Evolutionary conservation across 2,329 filamentous ascomycete species (phyloP).

Genomic region (Aspergillus sp.): DNA sequence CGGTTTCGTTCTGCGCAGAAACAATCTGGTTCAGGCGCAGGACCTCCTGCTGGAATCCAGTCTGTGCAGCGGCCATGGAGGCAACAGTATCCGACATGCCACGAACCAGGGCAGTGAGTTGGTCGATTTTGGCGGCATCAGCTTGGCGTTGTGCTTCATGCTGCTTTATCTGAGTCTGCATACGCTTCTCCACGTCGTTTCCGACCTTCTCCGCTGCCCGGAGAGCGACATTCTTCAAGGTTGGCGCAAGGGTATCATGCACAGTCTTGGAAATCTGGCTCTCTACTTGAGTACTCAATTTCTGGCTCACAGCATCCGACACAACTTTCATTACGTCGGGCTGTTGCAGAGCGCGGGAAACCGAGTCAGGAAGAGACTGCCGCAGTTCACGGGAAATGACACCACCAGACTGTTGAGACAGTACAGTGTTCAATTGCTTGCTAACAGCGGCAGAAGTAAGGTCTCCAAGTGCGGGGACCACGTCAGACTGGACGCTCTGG

Average conservation of each 20-base stretch:
- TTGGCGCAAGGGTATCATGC: slow-evolving; percentile 63
- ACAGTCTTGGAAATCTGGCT: slow-evolving; percentile 64
- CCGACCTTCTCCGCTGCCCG: slow-evolving; percentile 68
- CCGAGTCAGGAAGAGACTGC: slow-evolving; percentile 64
- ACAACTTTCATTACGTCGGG: slow-evolving; percentile 71
- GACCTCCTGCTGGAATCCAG: slow-evolving; percentile 43
- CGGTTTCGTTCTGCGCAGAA: slow-evolving; percentile 24
- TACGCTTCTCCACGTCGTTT: slow-evolving; percentile 65
- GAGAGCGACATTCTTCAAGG: slow-evolving; percentile 64
- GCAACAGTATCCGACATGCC: slow-evolving; percentile 54
- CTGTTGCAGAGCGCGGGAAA: slow-evolving; percentile 69
- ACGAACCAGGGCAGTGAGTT: slow-evolving; percentile 57
- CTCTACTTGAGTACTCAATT: slow-evolving; percentile 68
- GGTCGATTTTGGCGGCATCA: slow-evolving; percentile 60
- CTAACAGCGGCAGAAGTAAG: slow-evolving; percentile 68
- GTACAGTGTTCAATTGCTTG: slow-evolving; percentile 67
- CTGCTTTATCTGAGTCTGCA: slow-evolving; percentile 53
- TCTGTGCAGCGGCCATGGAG: slow-evolving; percentile 44
- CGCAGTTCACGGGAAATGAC: slow-evolving; percentile 73
- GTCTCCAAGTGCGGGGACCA: slow-evolving; percentile 73
- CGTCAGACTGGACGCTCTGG: slow-evolving; percentile 69
- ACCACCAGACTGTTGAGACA: slow-evolving; percentile 66
- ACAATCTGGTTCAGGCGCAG: slow-evolving; percentile 35
- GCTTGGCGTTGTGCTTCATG: slow-evolving; percentile 53
- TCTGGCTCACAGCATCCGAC: slow-evolving; percentile 68